phyloP scores from a whole-genome alignment of 177 flowering plant species.

The Telopea speciosissima region DNA sequence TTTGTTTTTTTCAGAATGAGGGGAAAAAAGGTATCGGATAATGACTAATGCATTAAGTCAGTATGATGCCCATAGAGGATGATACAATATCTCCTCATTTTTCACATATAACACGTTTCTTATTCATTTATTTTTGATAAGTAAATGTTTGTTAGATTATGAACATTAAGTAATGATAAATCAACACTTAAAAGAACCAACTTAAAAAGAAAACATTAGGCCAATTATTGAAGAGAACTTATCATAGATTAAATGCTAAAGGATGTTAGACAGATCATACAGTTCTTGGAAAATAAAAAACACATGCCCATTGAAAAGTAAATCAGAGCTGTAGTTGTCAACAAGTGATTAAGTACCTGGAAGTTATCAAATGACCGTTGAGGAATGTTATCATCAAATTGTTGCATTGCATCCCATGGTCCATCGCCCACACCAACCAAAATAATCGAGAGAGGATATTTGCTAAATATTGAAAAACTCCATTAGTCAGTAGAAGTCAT shows the following conservation, averaged over 20 bases:
- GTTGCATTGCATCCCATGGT: constrained; percentile 86
- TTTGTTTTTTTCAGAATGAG: neutral
- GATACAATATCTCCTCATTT: neutral
- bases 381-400: constrained; percentile 79
- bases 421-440: constrained; percentile 93
- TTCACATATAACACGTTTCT: neutral
- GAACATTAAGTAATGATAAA: neutral
- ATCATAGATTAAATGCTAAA: neutral
- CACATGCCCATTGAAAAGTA: neutral
- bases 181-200: neutral
- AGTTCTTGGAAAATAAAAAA: no score
- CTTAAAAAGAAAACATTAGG: neutral
- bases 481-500: constrained; percentile 1
- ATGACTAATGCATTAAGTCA: no score
- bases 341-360: constrained; percentile 45
- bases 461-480: constrained; percentile 33
- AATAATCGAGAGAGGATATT: constrained; percentile 74
- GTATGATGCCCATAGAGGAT: neutral
- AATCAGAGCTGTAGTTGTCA: neutral
- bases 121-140: no score
- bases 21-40: no score
- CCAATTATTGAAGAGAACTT: neutral
- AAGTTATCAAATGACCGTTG: constrained; percentile 77
- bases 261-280: neutral
- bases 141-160: neutral